Evolutionary conservation across 306 rosid genomes (phyloP).

Genomic region (Trifolium fragiferum): DNA sequence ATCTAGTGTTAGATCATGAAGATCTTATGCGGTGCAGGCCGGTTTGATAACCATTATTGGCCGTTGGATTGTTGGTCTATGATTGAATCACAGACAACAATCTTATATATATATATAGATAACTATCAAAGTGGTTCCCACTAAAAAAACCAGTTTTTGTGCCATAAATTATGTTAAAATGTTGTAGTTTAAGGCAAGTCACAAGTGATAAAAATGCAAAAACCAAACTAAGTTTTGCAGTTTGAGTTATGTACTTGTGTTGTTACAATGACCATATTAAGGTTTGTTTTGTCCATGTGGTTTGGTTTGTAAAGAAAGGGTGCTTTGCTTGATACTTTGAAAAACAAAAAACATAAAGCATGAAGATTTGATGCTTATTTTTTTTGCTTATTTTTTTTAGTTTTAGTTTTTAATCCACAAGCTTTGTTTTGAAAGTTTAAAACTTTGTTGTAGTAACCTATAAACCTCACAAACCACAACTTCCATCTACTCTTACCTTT

Average conservation of each 20-base stretch:
- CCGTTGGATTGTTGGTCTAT: conserved; percentile 30
- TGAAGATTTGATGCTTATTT: conserved; percentile 36
- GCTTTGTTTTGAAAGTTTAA: conserved; percentile 41
- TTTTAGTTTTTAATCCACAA: conserved; percentile 41
- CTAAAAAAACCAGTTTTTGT: conserved; percentile 13
- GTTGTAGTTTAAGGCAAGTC: conserved; percentile 1
- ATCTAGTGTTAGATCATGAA: not conserved
- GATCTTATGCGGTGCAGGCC: not conserved
- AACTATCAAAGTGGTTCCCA: conserved; percentile 24
- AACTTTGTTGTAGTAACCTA: conserved; percentile 19
- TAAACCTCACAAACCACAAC: conserved; percentile 33
- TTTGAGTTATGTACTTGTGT: too few relatives aligned
- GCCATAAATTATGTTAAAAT: not conserved
- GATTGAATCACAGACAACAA: not conserved
- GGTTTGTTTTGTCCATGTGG: conserved; percentile 11
- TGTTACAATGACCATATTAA: not conserved
- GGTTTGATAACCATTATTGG: conserved; percentile 21
- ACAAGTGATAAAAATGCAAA: conserved; percentile 1
- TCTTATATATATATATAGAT: not conserved
- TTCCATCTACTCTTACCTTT: conserved; percentile 20
- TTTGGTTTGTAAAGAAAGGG: conserved; percentile 33
- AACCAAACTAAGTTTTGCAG: conserved; percentile 7
- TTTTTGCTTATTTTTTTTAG: too few relatives aligned
- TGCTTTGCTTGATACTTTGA: conserved; percentile 43
- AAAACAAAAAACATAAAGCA: conserved; percentile 31